Base-by-base conservation (phyloP, 2,329 filamentous ascomycete genomes). In the Aspergillus luchuensis region DNA sequence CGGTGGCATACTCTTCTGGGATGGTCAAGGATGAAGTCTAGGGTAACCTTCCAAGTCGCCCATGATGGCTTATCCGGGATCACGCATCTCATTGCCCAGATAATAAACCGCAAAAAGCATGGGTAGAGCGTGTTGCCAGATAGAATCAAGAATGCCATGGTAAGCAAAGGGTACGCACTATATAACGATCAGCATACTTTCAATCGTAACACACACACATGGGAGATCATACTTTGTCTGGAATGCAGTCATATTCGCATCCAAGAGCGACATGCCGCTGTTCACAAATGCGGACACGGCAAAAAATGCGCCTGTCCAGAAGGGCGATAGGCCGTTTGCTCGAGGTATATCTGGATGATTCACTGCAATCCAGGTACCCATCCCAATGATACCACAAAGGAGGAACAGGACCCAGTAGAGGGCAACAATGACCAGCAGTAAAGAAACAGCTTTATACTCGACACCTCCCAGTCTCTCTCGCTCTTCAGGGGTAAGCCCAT, bases 101-200 rank as follows among this genome's bases (percentile, higher is more conserved):
- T 76, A 15, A 82, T 81, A 8, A 89, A 77, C 4, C 88, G 81
- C 11, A 90, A 73, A 61, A 89, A 85, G 54, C 88, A 79, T 0
- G 87, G 87, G 66, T 87, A 89, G 0, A 85, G 84, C 4, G 87
- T 89, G 51, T 89, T 89, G 3, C 87, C 87, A 0, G 87, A 87
- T 5, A 89, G 77, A 55, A 88, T 84, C 62, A 89, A 73, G 10
- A 84, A 66, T 5, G 83, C 84, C 79, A 88, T 78, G 1, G 77
- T 77, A 13, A 82, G 65, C 4, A 82, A 70, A 1, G 78, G 69
- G 28, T 79, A 80, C 0, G 74, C 67, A 55, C 76, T 76, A 25
- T 15, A 41, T 8, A 52, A n/a, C 2, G 8, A 41, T 71, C 15
- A 67, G 63, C 38, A 51, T 36, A 15, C 11, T 52, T 25, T 11